A percentile compares a stretch with the other conserved stretches of the same genome.
Evolutionary conservation across 148 eudicot genomes (phyloP).

Genomic region (Vaccinium vitisidaea): DNA sequence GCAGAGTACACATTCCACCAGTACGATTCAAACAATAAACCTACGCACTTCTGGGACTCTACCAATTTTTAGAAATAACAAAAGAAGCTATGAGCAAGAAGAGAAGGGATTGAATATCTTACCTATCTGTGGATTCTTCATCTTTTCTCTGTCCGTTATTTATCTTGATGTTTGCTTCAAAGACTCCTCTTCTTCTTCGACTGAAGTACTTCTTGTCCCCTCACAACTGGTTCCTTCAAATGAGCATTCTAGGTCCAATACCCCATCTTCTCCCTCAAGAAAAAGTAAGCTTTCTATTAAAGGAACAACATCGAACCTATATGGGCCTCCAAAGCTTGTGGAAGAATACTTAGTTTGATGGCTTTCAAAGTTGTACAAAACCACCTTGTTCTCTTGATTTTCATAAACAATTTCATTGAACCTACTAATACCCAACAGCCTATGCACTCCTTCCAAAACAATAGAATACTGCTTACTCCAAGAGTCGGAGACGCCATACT

Average conservation of each 20-base stretch:
- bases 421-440: background rate
- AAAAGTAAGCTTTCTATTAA: slow-evolving; percentile 6
- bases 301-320: slow-evolving; percentile 6
- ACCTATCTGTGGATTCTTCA: background rate
- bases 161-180: background rate
- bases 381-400: background rate
- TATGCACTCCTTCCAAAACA: background rate
- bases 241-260: background rate
- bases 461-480: slow-evolving; percentile 17
- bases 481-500: slow-evolving; percentile 24
- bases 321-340: background rate
- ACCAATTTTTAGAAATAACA: slow-evolving; percentile 1
- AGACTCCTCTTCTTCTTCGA: background rate
- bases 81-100: background rate
- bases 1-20: background rate
- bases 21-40: background rate
- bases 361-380: background rate
- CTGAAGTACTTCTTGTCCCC: background rate
- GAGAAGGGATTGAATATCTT: background rate
- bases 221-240: background rate
- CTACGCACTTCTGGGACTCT: background rate
- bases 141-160: background rate
- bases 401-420: background rate
- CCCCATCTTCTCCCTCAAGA: background rate
- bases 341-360: background rate